A percentile compares a stretch with the other conserved stretches of the same genome.
Evolutionary conservation across 2,329 filamentous ascomycete genomes (phyloP).

Genomic region (Ascochyta pisi): DNA sequence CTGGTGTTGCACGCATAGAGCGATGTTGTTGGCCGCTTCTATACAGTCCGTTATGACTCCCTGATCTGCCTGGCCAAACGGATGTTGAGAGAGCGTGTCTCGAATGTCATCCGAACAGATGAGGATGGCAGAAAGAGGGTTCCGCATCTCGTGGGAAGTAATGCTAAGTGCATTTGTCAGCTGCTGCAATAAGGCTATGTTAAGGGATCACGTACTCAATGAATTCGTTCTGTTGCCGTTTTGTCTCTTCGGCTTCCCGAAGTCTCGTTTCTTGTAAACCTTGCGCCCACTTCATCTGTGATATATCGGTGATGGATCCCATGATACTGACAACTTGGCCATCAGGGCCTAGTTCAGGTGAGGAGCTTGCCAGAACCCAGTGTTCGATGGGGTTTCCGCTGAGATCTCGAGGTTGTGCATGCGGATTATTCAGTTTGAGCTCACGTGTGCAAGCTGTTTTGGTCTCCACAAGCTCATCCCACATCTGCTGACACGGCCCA

Average conservation of each 20-base stretch:
- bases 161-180: slow-evolving; percentile 19
- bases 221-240: slow-evolving; percentile 46
- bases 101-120: slow-evolving; percentile 45
- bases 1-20: slow-evolving; percentile 44
- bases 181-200: neutral
- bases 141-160: slow-evolving; percentile 47
- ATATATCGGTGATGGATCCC: slow-evolving; percentile 44
- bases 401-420: slow-evolving; percentile 41
- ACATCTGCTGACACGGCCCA: slow-evolving; percentile 46
- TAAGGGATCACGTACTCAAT: slow-evolving; percentile 28
- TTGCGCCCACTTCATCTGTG: slow-evolving; percentile 47
- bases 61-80: slow-evolving; percentile 24
- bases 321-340: slow-evolving; percentile 40
- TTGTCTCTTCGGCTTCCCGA: slow-evolving; percentile 41
- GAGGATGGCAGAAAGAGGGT: slow-evolving; percentile 42
- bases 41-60: slow-evolving; percentile 32
- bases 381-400: slow-evolving; percentile 52
- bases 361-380: slow-evolving; percentile 52
- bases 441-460: slow-evolving; percentile 51
- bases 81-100: slow-evolving; percentile 31
- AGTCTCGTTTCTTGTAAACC: slow-evolving; percentile 36
- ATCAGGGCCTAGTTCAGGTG: slow-evolving; percentile 34
- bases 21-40: slow-evolving; percentile 52
- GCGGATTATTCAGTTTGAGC: slow-evolving; percentile 51
- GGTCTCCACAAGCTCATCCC: slow-evolving; percentile 48